Evolutionary conservation across 495 filamentous ascomycete genomes (phyloP), one percentile per base, ranked within the genome.

Genomic region (Penicillium diatomitis): DNA sequence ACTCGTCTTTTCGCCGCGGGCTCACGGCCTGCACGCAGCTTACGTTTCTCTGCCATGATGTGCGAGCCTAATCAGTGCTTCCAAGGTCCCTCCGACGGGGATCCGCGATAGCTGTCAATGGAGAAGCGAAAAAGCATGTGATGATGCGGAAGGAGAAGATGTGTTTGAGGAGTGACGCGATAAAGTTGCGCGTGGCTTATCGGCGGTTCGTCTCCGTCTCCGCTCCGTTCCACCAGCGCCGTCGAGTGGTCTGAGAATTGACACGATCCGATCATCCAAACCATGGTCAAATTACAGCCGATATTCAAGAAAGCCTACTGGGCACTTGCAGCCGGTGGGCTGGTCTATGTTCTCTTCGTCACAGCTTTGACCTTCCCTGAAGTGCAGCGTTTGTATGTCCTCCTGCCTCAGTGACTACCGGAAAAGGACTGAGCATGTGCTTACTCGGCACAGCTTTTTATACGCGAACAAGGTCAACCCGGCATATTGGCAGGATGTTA

Each of bases 391-490:
- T 66, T 74, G 78, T 82, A 64, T 53, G 66, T 49, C 32, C 43
- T 35, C 32, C 33, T 8, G 4, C 2, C 10, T 33, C 6, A 20
- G 2, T 20, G 20, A 20, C 20, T 20, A 20, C 20, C 20, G 20
- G 0, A 20, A 4, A 36, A 8, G 28, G 31, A 4, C 3, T 30
- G n/a, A 30, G 4, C 32, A 12, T 38, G 54, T 27, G 53, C 54
- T 63, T 20, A 46, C 33, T 30, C 11, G 5, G 7, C 27, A 38
- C 56, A 91, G 88, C 52, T 81, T 81, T 20, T 63, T 96, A 10
- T 96, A 94, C 65, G 81, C 80, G 9, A 82, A 94, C 61, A 82
- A 82, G 38, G 46, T 91, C 48, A 79, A 88, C 52, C 82, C 84
- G 0, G 62, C 76, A 8, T 76, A 77, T 55, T 88, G 81, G 79